Evolutionary conservation across 1,284 basidiomycete genomes (phyloP), one percentile per base, ranked within the genome.

Genomic region (Rhodotorula sp.): DNA sequence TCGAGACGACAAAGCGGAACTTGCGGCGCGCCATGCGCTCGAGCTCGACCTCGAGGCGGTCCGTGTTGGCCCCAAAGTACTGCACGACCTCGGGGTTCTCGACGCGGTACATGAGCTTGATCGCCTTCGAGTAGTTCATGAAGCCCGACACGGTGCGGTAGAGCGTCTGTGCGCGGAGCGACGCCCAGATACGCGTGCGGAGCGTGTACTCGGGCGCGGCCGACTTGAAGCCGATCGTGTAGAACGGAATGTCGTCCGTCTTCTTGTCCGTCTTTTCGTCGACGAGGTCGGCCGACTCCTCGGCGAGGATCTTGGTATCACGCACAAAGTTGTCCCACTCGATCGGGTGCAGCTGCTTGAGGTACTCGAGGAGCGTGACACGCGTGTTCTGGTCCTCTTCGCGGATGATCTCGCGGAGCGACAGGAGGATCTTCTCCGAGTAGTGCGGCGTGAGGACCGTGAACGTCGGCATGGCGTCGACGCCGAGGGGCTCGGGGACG

Each of bases 261-360:
- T 92, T 95, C 73, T 86, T 85, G 55, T 85, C 84, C 62, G 83
- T 83, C 83, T 97, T 97, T 82, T 97, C 94, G 81, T 96, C 93
- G 46, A 75, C 74, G 81, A 90, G 93, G 84, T 91, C 89, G 53
- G 89, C 89, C 19, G 93, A 91, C 82, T 99, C 96, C 82, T 98
- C 95, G 1, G 96, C 96, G 64, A 99, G 86, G 77, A 99, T 99
- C 86, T 97, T 99, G 81, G 97, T 99, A 81, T 99, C 96, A 85
- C 95, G 95, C 79, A 99, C 96, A 77, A 99, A 99, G 83, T 99
- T 99, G 84, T 97, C 93, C 96, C 96, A 99, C 81, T 99, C 96
- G 79, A 99, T 86, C 7, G 94, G 92, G 81, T 99, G 96, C 60
- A 99, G 88, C 82, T 99, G 96, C 84, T 99, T 99, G 79, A 99